Base-by-base conservation (phyloP, 2,329 filamentous ascomycete genomes). In the Clarireedia sp. region DNA sequence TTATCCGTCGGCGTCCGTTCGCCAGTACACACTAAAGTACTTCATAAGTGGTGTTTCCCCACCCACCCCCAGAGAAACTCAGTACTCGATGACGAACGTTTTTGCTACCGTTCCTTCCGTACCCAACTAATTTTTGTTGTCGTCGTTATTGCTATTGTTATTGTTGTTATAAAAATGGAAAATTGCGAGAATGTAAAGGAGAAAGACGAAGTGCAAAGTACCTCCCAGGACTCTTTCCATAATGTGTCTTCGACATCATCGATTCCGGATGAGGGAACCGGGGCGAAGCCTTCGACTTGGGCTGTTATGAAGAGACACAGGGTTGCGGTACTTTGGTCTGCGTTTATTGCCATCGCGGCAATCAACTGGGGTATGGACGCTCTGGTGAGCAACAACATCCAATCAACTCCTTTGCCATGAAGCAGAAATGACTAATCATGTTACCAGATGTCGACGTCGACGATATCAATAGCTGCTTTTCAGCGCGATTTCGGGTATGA, bases 311-410 rank as follows among this genome's bases (percentile, higher is more conserved):
- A 37, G 48, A 55, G 38, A 51, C n/a, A 55, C 21, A 41, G 12
- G n/a, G 53, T 51, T 12, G 53, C 47, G 26, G 53, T 51, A 9
- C 16, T 55, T 9, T 51, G 53, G 53, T 45, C 53, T 8, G 46
- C n/a, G 19, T 55, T 55, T 17, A 24, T 55, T 5, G 53, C 47
- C 5, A 21, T 55, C 19, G 53, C 53, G 16, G 48, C 47, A 16
- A 23, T 55, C 3, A 55, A 55, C 36, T 55, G 53, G 53, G 53
- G 53, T 10, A 41, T 55, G 53, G 53, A 55, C 16, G 26, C 37
- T 26, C 48, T 51, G 33, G 53, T 55, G n/a, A 21, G 47, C 51
- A 55, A 5, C 19, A 21, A 5, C 10, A 26, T 23, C 16, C 26
- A 8, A 26, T 16, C 21, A 1, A 6, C 33, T 5, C 19, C 2